Percentiles rank a stretch among this genome's conserved stretches.
Conservation (phyloP, 805 yeast species). For the Yamadazyma olivae region DNA sequence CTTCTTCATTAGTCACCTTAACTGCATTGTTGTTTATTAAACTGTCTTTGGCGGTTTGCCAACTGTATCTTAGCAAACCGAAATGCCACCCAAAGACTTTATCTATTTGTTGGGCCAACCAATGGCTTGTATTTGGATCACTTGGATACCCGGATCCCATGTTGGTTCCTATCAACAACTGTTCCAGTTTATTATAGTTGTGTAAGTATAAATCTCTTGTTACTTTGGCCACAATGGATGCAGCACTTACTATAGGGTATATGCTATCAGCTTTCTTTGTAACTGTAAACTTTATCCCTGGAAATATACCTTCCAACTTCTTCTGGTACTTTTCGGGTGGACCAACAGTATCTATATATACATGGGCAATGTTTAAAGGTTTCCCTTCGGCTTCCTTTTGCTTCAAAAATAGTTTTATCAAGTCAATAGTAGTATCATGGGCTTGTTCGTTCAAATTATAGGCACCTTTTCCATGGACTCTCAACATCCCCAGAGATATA, state of each 20-base stretch:
- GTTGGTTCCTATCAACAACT: slow-evolving; percentile 34
- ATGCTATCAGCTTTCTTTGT: slow-evolving; percentile 93
- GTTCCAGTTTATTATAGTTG: slow-evolving; percentile 26
- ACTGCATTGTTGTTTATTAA: slow-evolving; percentile 51
- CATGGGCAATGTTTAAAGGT: slow-evolving; percentile 56
- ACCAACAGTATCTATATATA: slow-evolving; percentile 95
- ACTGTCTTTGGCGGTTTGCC: slow-evolving; percentile 89
- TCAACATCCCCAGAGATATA: slow-evolving; percentile 84
- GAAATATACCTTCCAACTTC: slow-evolving; percentile 69
- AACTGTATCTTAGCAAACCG: slow-evolving; percentile 75
- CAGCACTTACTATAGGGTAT: slow-evolving; percentile 90
- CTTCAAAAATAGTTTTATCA: slow-evolving; percentile 64
- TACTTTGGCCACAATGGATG: slow-evolving; percentile 94
- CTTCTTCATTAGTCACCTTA: slow-evolving; percentile 61
- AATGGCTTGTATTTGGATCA: slow-evolving; percentile 80
- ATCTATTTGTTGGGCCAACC: slow-evolving; percentile 67
- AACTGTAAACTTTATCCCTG: slow-evolving; percentile 69
- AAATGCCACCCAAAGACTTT: slow-evolving; percentile 82
- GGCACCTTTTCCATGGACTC: slow-evolving; percentile 44
- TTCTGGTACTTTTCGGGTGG: slow-evolving; percentile 84
- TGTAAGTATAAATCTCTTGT: slow-evolving; percentile 73
- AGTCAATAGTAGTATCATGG: slow-evolving; percentile 84
- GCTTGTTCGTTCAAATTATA: slow-evolving; percentile 93
- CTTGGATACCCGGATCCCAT: slow-evolving; percentile 93
- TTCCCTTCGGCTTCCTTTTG: slow-evolving; percentile 29